Evolutionary conservation across 169 alveolate species (phyloP), one percentile per base, ranked within the genome.

Genomic region (Cryptosporidium bovis): DNA sequence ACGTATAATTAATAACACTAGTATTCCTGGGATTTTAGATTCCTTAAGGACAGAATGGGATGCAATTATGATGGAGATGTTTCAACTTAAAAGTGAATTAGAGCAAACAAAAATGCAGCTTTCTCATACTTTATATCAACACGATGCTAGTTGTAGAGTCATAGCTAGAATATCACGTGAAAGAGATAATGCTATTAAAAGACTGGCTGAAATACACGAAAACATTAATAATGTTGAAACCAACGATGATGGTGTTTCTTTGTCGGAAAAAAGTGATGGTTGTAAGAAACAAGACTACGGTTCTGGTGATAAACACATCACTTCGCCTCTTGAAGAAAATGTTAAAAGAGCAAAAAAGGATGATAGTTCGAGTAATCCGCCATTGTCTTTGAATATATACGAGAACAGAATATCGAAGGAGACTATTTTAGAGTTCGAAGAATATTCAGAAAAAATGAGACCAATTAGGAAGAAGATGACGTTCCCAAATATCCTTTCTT

Each of bases 111-210:
- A 98, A 64, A 95, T 95, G 87, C 99, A 98, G 92, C 95, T 98
- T 33, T 94, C 98, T 46, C 99, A 97, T 82, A 94, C 98, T 44
- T 94, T 98, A 31, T 98, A 97, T 92, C 98, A 98, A 85, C 99
- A 97, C 71, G 99, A 98, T 82, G 99, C 99, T 2, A 99, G 99
- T 15, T 96, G 99, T 33, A 92, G 99, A 66, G 99, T 98, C 24
- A 97, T 97, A 13, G 98, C 99, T 18, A 91, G 98, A 90, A 93
- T 98, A 27, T 87, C 96, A 13, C 95, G 96, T 82, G 99, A 98
- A 92, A 94, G 98, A 77, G 99, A 98, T 84, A 94, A 94, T 46
- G 98, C 98, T 1, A 91, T 92, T 40, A 91, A 93, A 58, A 96
- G 95, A 71, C 94, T 96, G 20, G 93, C 92, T 31, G 90, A 85